phyloP scores from a whole-genome alignment of 805 yeast species.

The Saccharomycopsis guyanensis region DNA sequence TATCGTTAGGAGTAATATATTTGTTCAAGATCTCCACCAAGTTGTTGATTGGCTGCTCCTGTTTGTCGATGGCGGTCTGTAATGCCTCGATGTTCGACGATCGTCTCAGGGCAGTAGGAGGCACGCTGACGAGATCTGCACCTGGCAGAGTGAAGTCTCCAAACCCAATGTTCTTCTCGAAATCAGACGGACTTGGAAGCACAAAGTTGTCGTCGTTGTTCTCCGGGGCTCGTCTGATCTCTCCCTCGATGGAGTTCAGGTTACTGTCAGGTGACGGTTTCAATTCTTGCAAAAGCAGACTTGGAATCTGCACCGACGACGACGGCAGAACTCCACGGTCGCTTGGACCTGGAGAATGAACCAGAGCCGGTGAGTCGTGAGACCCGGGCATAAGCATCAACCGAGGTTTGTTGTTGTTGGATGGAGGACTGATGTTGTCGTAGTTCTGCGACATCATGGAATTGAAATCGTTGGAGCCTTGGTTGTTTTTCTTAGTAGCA shows the following conservation, averaged over 20 bases:
- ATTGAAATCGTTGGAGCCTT: not conserved
- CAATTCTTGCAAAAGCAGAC: not conserved
- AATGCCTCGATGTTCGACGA: slow-evolving; percentile 5
- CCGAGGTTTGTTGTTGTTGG: slow-evolving; percentile 3
- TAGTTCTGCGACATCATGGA: not conserved
- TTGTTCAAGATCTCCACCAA: slow-evolving; percentile 16
- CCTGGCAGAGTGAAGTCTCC: not conserved
- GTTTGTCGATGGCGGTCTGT: slow-evolving; percentile 12
- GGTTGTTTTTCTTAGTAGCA: not conserved
- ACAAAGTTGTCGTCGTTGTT: slow-evolving; percentile 13
- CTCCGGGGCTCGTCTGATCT: slow-evolving; percentile 17
- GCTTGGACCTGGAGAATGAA: not conserved
- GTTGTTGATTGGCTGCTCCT: slow-evolving; percentile 18
- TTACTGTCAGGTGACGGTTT: not conserved
- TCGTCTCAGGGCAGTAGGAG: not conserved
- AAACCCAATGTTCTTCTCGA: not conserved
- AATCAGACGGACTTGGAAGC: not conserved
- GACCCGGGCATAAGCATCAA: slow-evolving; percentile 12
- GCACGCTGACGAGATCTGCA: not conserved
- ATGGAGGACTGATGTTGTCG: not conserved
- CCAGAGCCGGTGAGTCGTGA: not conserved
- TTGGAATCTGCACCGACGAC: not conserved
- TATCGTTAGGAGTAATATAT: slow-evolving; percentile 6
- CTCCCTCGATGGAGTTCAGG: slow-evolving; percentile 6
- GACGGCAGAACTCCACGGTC: too few relatives aligned